Evolutionary conservation across 371 early-diverging fungal genomes (phyloP).

Genomic region (Actinomortierella ambigua): DNA sequence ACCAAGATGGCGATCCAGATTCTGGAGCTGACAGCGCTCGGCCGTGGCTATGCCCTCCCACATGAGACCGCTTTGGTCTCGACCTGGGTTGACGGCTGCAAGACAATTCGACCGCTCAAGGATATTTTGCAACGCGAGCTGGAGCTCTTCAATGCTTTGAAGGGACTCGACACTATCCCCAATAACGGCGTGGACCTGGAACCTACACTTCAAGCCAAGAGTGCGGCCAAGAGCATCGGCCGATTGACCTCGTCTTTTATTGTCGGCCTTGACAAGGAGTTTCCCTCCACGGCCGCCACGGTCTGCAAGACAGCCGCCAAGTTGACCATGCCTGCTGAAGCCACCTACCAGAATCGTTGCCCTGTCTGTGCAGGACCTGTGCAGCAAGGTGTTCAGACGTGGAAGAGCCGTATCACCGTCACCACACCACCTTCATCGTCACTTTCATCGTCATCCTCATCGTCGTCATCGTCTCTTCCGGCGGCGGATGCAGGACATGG

Average conservation of each 20-base stretch:
- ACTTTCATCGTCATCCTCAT: too few species aligned
- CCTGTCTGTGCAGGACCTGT: conserved; percentile 64
- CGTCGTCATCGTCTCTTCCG: too few species aligned
- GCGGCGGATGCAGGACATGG: too few species aligned
- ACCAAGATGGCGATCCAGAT: conserved; percentile 82
- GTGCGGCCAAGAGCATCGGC: conserved; percentile 20
- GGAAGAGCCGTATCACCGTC: conserved; percentile 63
- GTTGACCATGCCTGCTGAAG: conserved; percentile 54
- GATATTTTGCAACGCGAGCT: conserved; percentile 84
- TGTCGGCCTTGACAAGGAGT: conserved; percentile 77
- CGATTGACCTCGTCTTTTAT: conserved; percentile 68
- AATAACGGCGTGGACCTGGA: conserved; percentile 19
- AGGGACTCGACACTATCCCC: conserved; percentile 46
- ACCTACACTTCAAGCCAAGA: conserved; percentile 24
- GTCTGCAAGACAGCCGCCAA: conserved; percentile 85
- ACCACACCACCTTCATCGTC: conserved; percentile 18
- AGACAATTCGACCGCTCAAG: conserved; percentile 79
- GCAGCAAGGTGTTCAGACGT: conserved; percentile 53
- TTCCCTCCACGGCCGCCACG: conserved; percentile 87
- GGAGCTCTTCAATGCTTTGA: conserved; percentile 69
- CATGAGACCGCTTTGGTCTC: conserved; percentile 73
- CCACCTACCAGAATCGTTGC: conserved; percentile 52
- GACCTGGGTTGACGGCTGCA: conserved; percentile 47
- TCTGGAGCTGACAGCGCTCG: conserved; percentile 80
- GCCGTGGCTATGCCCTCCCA: conserved; percentile 86